Percentiles rank a stretch among this genome's conserved stretches.
Conservation (phyloP, 257 asterid genomes). For the Verbena officinalis region DNA sequence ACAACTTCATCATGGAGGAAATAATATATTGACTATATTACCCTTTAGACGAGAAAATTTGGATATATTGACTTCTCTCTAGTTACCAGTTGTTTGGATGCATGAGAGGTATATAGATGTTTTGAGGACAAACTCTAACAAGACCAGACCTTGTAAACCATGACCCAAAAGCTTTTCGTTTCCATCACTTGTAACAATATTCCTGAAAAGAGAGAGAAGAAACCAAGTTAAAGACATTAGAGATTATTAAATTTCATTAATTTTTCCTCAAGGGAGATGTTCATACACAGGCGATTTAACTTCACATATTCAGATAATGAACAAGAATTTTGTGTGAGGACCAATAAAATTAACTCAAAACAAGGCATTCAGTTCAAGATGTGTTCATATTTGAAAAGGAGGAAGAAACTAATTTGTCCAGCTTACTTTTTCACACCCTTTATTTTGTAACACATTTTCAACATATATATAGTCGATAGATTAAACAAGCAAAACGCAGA, state of each 20-base stretch:
- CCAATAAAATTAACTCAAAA: background rate
- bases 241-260: conserved; percentile 16
- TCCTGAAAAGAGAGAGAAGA: no score
- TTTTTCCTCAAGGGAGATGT: background rate
- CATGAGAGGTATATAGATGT: no score
- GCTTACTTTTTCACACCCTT: background rate
- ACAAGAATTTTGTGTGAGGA: conserved; percentile 14
- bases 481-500: conserved; percentile 13
- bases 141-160: no score
- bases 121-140: no score
- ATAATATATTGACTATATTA: no score
- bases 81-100: no score
- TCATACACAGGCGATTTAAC: background rate
- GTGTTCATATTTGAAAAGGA: background rate
- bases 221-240: background rate
- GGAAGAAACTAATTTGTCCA: background rate
- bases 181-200: no score
- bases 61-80: no score
- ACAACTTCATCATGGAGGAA: no score
- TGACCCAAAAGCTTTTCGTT: no score
- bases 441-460: background rate
- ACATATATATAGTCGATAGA: no score
- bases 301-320: background rate
- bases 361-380: conserved; percentile 1
- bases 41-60: no score